Conservation (phyloP, 768 basidiomycete genomes). For the Asterophora parasitica region DNA sequence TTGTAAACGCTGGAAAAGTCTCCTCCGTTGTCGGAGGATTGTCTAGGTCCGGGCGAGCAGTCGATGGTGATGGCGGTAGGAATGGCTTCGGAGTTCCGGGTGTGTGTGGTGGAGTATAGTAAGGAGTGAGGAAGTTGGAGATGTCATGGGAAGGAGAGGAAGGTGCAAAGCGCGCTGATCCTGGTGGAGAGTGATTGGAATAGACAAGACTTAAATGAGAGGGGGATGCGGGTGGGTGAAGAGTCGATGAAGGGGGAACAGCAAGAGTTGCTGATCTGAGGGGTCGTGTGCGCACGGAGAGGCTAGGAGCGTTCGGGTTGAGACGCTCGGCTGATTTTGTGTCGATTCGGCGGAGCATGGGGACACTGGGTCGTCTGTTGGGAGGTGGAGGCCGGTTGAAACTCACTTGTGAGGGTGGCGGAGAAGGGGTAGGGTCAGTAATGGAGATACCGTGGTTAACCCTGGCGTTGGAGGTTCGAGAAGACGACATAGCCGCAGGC, state of each 20-base stretch:
- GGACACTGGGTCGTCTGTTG: conserved; percentile 55
- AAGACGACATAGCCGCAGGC: conserved; percentile 40
- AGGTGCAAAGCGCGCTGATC: conserved; percentile 40
- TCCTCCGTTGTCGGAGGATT: conserved; percentile 59
- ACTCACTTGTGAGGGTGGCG: conserved; percentile 58
- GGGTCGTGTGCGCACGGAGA: conserved; percentile 57
- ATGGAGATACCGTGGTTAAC: conserved; percentile 17
- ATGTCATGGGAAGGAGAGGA: conserved; percentile 31
- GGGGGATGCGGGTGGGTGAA: conserved; percentile 43
- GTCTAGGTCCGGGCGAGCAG: conserved; percentile 60
- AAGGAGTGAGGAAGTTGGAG: conserved; percentile 42
- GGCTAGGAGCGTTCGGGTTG: conserved; percentile 45
- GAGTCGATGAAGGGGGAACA: conserved; percentile 40
- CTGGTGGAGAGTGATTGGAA: conserved; percentile 56
- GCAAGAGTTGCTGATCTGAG: conserved; percentile 54
- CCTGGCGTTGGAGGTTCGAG: conserved; percentile 9
- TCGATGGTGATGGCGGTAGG: conserved; percentile 53
- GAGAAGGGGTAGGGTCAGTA: conserved; percentile 51
- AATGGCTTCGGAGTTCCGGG: conserved; percentile 42
- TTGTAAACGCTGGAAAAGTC: conserved; percentile 61
- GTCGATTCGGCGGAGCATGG: conserved; percentile 57
- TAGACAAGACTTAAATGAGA: conserved; percentile 56
- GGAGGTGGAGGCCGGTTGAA: conserved; percentile 51
- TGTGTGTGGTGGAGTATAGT: conserved; percentile 51
- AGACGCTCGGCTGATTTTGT: conserved; percentile 54